These are phyloP conservation scores for Xylaria venustula DNA, from an alignment of 495 filamentous ascomycete species.

Conservation along the genomic window DNA sequence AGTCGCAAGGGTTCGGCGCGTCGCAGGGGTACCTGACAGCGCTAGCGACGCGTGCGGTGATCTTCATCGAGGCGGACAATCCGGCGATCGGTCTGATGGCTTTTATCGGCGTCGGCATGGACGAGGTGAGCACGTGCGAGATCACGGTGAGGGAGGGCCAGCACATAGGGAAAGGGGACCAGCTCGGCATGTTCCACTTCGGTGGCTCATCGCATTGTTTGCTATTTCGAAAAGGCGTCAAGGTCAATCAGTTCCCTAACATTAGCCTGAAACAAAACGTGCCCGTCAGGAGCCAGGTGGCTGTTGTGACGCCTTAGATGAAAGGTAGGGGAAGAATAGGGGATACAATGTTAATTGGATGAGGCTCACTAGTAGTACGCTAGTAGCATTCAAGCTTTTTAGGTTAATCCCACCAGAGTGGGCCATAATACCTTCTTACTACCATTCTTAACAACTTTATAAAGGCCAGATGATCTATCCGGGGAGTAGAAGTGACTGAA, in stretches of 20 bases:
- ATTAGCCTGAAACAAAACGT: slow-evolving; percentile 52
- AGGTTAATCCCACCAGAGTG: too few species aligned
- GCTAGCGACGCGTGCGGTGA: slow-evolving; percentile 58
- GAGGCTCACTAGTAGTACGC: too few species aligned
- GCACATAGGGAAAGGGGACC: slow-evolving; percentile 60
- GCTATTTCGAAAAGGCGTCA: slow-evolving; percentile 51
- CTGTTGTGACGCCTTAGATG: slow-evolving; percentile 36
- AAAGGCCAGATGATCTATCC: too few species aligned
- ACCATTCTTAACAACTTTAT: too few species aligned
- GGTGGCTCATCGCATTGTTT: slow-evolving; percentile 66
- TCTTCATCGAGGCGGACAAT: slow-evolving; percentile 70
- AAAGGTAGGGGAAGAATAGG: too few species aligned
- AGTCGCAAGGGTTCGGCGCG: slow-evolving; percentile 33
- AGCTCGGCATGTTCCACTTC: slow-evolving; percentile 74
- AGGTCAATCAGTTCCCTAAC: slow-evolving; percentile 47
- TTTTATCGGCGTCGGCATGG: slow-evolving; percentile 68
- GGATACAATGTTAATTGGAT: too few species aligned
- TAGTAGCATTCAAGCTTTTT: too few species aligned
- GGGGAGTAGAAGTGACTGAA: too few species aligned
- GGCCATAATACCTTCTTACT: too few species aligned
- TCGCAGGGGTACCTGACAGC: slow-evolving; percentile 61
- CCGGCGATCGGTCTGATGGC: slow-evolving; percentile 63
- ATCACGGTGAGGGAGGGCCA: slow-evolving; percentile 62
- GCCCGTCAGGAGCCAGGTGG: slow-evolving; percentile 55
- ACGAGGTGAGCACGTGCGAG: slow-evolving; percentile 68